phyloP scores from a whole-genome alignment of 768 basidiomycete species.

The Dioszegia aurantiaca region DNA sequence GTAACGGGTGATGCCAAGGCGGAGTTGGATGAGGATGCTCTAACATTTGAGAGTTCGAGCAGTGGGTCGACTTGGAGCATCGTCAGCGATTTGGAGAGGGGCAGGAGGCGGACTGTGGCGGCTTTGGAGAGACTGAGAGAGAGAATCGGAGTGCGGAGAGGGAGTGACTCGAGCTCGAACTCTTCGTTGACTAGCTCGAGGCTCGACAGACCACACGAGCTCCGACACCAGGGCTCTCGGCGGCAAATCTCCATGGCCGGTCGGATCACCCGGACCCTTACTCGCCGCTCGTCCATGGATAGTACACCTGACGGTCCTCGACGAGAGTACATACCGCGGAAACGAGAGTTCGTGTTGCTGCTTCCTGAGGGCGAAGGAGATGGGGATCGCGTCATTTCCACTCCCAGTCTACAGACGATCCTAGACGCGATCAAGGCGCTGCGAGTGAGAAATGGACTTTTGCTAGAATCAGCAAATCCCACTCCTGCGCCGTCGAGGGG shows the following conservation, averaged over 20 bases:
- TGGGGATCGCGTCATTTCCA: conserved; percentile 39
- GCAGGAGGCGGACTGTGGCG: conserved; percentile 35
- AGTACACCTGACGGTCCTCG: conserved; percentile 26
- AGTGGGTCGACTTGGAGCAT: conserved; percentile 35
- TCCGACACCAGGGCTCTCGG: conserved; percentile 10
- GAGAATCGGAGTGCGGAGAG: conserved; percentile 43
- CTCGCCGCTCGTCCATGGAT: conserved; percentile 17
- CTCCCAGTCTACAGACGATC: conserved; percentile 37
- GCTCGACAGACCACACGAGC: conserved; percentile 1
- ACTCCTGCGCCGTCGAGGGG: conserved; percentile 19
- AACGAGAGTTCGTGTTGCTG: conserved; percentile 45
- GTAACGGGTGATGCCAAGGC: background rate
- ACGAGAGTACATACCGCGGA: conserved; percentile 30
- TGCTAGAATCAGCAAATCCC: conserved; percentile 13
- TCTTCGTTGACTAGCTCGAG: conserved; percentile 1
- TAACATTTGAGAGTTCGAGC: conserved; percentile 32
- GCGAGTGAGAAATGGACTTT: conserved; percentile 27
- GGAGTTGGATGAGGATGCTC: conserved; percentile 37
- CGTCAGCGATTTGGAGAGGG: conserved; percentile 40
- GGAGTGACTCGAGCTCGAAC: conserved; percentile 29
- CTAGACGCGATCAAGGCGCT: conserved; percentile 34
- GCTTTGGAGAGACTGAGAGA: conserved; percentile 44
- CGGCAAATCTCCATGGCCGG: conserved; percentile 21
- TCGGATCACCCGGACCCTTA: conserved; percentile 29
- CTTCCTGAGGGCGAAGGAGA: conserved; percentile 27